A percentile compares a stretch with the other conserved stretches of the same genome.
Conservation (phyloP, 2,329 filamentous ascomycete genomes). For the Peltaster fructicola region DNA sequence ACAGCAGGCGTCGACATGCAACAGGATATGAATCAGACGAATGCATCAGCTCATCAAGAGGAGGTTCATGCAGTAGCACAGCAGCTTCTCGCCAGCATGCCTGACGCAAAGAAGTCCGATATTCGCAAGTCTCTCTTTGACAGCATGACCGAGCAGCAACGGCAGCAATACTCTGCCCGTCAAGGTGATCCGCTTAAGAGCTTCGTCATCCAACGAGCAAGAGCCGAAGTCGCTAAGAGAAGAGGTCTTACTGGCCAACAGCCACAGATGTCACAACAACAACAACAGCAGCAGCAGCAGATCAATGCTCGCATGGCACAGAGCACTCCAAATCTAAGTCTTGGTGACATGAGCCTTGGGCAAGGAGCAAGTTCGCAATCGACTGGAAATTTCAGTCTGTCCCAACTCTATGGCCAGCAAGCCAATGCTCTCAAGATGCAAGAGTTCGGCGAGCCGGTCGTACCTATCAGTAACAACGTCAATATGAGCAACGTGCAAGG, state of each 20-base stretch:
- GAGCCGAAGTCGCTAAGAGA: no score
- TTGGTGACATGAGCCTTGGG: conserved; percentile 14
- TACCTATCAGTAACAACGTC: conserved; percentile 41
- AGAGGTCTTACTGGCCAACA: no score
- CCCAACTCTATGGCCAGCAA: conserved; percentile 42
- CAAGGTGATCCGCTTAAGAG: conserved; percentile 11
- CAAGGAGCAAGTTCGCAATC: conserved; percentile 23
- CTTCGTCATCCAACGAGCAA: conserved; percentile 8
- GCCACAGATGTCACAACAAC: no score
- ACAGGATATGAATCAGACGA: conserved; percentile 8
- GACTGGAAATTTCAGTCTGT: conserved; percentile 25
- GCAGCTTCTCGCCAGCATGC: conserved; percentile 8
- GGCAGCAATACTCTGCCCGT: conserved; percentile 7
- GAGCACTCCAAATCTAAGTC: conserved; percentile 20
- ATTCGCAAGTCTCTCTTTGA: conserved; percentile 10
- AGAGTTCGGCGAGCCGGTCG: conserved; percentile 44
- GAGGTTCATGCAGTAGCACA: conserved; percentile 8
- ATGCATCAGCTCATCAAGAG: conserved; percentile 6
- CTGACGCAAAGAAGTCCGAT: conserved; percentile 11
- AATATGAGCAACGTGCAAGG: conserved; percentile 11
- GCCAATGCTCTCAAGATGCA: conserved; percentile 43
- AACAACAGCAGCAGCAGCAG: no score
- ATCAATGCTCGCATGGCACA: conserved; percentile 11
- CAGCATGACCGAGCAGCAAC: conserved; percentile 8
- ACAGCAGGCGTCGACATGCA: conserved; percentile 1